A percentile compares a stretch with the other conserved stretches of the same genome.
phyloP scores from a whole-genome alignment of 148 eudicot species.

The Rhododendron ferrugineum region DNA sequence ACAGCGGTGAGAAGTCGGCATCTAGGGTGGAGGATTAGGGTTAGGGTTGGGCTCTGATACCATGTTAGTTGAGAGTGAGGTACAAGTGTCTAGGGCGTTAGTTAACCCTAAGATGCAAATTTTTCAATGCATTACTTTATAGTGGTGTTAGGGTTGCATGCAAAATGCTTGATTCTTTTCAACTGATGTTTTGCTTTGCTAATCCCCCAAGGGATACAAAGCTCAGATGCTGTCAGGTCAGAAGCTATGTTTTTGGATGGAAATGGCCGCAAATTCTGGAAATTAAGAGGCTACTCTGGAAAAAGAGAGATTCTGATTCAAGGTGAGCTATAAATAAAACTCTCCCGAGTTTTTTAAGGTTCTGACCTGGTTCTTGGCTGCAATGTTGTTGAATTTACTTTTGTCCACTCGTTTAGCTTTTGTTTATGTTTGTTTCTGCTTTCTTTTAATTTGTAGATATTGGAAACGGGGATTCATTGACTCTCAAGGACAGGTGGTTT shows the following conservation, averaged over 20 bases:
- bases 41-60: background rate
- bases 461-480: background rate
- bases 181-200: constrained; percentile 2
- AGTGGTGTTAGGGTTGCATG: background rate
- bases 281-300: constrained; percentile 18
- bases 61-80: background rate
- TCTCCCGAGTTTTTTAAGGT: background rate
- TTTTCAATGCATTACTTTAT: background rate
- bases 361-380: background rate
- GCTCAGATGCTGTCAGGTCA: constrained; percentile 19
- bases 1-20: background rate
- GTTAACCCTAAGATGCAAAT: background rate
- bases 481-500: constrained; percentile 23
- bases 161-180: background rate
- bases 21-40: background rate
- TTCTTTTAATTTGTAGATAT: constrained; percentile 13
- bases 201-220: constrained; percentile 6
- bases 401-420: background rate
- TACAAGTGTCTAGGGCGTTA: background rate
- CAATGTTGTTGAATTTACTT: background rate
- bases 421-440: constrained; percentile 2
- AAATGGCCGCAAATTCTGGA: constrained; percentile 24
- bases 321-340: constrained; percentile 12
- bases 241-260: constrained; percentile 22
- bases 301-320: constrained; percentile 20